Base-by-base conservation (phyloP, 108 stramenopile species). In the Cyclotella baltica region DNA sequence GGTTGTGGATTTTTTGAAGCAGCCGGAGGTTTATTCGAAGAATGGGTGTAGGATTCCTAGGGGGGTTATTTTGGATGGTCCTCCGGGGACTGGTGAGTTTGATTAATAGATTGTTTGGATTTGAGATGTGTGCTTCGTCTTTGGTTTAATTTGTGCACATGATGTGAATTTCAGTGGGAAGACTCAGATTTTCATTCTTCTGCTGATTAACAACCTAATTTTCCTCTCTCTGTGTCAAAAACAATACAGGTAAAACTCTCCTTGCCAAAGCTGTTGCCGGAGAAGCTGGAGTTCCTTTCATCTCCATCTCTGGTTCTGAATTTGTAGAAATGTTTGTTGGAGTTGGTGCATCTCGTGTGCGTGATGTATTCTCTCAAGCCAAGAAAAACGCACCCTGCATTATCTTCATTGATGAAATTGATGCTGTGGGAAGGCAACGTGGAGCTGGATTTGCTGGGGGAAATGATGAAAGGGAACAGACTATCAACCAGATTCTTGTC, bases 391-490 rank as follows among this genome's bases (percentile, higher is more conserved):
- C 94, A 25, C 99, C 99, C 18, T 98, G 98, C 80, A 98, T 99
- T 73, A 89, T 99, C 58, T 99, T 99, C 85, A 98, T 99, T 77
- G 98, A 99, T 80, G 98, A 99, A 83, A 98, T 99, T 76, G 99
- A 98, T 85, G 98, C 96, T 31, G 92, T 97, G 30, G 98, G 98
- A 52, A 81, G 95, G 30, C 93, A 96, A 70, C 91, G 94, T 72
- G 93, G 96, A 52, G 93, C 88, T 34, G 88, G 91, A 35, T 93
- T 91, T 59, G 96, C 90, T 27, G 97, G 97, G 38, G 99, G 98
- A 76, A 90, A 98, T 87, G 90, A 99, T 78, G 97, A 98, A 85
- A 75, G 95, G 67, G 94, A 96, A 83, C 91, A 98, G 75, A 99
- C 99, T 25, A 94, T 99, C 62, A 98, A 98, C 81, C 99, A 99